Evolutionary conservation across 225 moss, liverwort and hornwort genomes (phyloP), one percentile per base, ranked within the genome.

Genomic region (Pleurozium schreberi): DNA sequence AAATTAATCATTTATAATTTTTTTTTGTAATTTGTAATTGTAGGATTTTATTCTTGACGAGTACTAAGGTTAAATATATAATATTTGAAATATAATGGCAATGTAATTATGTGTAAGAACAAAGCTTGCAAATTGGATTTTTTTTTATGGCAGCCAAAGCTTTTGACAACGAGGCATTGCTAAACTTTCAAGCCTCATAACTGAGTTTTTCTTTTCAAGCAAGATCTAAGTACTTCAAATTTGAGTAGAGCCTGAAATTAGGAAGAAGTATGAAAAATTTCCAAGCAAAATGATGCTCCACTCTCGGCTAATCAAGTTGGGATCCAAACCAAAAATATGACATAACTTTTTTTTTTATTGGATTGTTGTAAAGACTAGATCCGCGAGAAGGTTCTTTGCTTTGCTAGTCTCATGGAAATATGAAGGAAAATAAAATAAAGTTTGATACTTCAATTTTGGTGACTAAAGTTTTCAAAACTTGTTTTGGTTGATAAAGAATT

Each of bases 61-160:
- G 11, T 31, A 12, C n/a, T n/a, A n/a, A n/a, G n/a, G n/a, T 49
- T 2, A 0, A 47, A 75, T 11, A 12, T 49, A 49, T 31, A 33
- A 19, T 19, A 75, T 33, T 49, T 33, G 12, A 18, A 0, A 0
- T 19, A 12, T n/a, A n/a, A n/a, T n/a, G n/a, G n/a, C n/a, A n/a
- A n/a, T n/a, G n/a, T n/a, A n/a, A n/a, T 16, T 12, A 49, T 12
- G 49, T 49, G 5, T 33, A 34, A 33, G 12, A 33, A 49, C 5
- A 50, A 75, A 50, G 12, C 8, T 33, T 75, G 13, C 7, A 50
- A 75, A 33, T 5, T 10, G 6, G 33, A 20, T 1, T 33, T 20
- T 75, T 12, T 74, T 33, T 8, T 0, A 49, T 20, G 20, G 12
- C 0, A 28, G 0, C 3, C 6, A 0, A 0, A 75, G 8, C 12